phyloP scores from a whole-genome alignment of 176 grass and related monocot species.

The Tuctoria greenei region DNA sequence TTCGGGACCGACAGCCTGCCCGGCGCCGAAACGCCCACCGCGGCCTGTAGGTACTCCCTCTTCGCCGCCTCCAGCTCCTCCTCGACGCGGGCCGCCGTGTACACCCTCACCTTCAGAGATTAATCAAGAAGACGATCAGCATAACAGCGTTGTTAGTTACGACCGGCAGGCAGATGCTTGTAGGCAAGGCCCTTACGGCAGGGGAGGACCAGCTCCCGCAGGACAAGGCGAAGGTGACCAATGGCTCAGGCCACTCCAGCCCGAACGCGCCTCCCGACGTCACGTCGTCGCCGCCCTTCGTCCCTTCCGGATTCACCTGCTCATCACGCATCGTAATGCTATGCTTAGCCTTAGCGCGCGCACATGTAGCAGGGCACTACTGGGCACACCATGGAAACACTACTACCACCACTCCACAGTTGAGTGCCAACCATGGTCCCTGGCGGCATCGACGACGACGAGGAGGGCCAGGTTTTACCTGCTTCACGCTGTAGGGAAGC shows the following conservation, averaged over 20 bases:
- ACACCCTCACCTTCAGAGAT: slow-evolving; percentile 70
- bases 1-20: slow-evolving; percentile 77
- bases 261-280: slow-evolving; percentile 49
- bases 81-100: slow-evolving; percentile 73
- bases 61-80: slow-evolving; percentile 84
- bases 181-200: slow-evolving; percentile 55
- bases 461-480: slow-evolving; percentile 36
- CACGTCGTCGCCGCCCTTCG: slow-evolving; percentile 34
- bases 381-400: background rate
- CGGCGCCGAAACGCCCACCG: slow-evolving; percentile 57
- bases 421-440: background rate
- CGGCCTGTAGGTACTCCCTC: slow-evolving; percentile 80
- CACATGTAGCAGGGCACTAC: no score
- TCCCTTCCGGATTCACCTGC: slow-evolving; percentile 48
- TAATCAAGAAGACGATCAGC: background rate
- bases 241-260: slow-evolving; percentile 92
- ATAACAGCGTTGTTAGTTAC: background rate
- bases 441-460: slow-evolving; percentile 10
- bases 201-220: slow-evolving; percentile 97
- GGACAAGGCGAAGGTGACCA: slow-evolving; percentile 90
- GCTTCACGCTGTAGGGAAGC: slow-evolving; percentile 74
- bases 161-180: background rate
- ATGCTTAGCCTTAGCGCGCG: background rate
- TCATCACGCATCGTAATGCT: background rate
- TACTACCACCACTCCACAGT: background rate